Percentiles rank a stretch among this genome's conserved stretches.
Evolutionary conservation across 2,329 filamentous ascomycete genomes (phyloP).

Genomic region (Grosmannia huntii): DNA sequence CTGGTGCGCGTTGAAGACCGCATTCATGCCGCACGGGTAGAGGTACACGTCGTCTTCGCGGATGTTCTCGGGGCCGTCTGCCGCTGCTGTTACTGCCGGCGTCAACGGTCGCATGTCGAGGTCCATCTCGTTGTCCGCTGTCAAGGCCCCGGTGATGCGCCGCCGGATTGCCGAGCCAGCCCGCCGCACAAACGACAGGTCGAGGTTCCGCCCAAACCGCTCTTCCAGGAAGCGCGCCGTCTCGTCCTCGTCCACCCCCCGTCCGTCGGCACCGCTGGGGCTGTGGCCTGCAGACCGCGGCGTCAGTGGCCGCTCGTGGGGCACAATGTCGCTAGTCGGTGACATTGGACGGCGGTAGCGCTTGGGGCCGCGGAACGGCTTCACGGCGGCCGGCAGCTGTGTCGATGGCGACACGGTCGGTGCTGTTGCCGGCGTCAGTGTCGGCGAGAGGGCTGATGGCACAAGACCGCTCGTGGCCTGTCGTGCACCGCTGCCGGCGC

Average conservation of each 20-base stretch:
- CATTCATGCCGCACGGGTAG: constrained; percentile 84
- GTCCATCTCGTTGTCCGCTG: constrained; percentile 53
- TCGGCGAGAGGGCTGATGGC: neutral
- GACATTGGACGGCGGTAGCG: constrained; percentile 57
- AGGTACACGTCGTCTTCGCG: constrained; percentile 81
- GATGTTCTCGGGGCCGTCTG: constrained; percentile 45
- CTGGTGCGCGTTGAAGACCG: constrained; percentile 81
- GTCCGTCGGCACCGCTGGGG: neutral
- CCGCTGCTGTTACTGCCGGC: neutral
- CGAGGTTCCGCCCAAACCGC: constrained; percentile 83
- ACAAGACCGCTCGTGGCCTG: constrained; percentile 1
- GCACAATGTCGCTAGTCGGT: constrained; percentile 15
- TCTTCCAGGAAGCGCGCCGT: constrained; percentile 79
- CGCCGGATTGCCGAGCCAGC: constrained; percentile 77
- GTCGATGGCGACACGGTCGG: constrained; percentile 15
- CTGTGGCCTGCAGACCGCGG: constrained; percentile 1
- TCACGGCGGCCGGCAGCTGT: constrained; percentile 16
- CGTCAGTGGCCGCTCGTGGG: neutral
- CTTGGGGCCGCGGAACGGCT: constrained; percentile 55
- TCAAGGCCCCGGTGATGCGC: constrained; percentile 78
- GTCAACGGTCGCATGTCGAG: constrained; percentile 17
- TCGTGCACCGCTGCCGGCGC: neutral
- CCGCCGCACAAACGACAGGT: constrained; percentile 62
- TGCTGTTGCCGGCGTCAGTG: neutral
- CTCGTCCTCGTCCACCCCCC: constrained; percentile 40